phyloP scores from a whole-genome alignment of 768 basidiomycete genomes.

The Mycena indigotica region DNA sequence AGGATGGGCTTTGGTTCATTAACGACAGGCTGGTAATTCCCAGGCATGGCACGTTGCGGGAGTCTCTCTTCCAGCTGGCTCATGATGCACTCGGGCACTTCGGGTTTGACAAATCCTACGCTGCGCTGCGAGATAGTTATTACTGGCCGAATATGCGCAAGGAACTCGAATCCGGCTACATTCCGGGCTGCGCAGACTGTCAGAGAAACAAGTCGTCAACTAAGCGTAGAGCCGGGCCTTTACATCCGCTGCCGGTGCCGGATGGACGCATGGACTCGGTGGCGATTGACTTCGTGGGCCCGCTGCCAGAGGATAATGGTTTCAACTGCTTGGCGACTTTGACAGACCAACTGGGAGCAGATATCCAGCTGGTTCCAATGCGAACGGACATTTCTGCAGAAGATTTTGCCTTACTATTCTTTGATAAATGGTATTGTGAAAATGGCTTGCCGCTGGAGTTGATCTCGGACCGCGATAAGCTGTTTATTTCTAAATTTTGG shows the following conservation, averaged over 20 bases:
- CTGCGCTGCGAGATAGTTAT: constrained; percentile 23
- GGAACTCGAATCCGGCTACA: constrained; percentile 33
- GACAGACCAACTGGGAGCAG: constrained; percentile 20
- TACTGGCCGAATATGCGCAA: constrained; percentile 39
- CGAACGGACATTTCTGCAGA: constrained; percentile 22
- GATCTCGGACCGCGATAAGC: constrained; percentile 34
- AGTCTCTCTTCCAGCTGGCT: constrained; percentile 27
- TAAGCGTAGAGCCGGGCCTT: constrained; percentile 29
- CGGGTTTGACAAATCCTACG: constrained; percentile 36
- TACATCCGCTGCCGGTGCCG: constrained; percentile 32
- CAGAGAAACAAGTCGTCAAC: constrained; percentile 38
- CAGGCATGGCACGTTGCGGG: constrained; percentile 17
- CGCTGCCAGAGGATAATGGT: constrained; percentile 33
- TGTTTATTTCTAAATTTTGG: constrained; percentile 38
- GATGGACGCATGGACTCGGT: constrained; percentile 32
- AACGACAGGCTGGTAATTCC: constrained; percentile 28
- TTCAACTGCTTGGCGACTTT: constrained; percentile 27
- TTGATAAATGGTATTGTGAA: constrained; percentile 33
- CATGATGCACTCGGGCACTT: constrained; percentile 38
- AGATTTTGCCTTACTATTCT: constrained; percentile 28
- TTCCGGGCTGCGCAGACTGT: constrained; percentile 36
- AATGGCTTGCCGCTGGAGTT: constrained; percentile 34
- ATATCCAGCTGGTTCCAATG: constrained; percentile 20
- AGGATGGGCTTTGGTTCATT: constrained; percentile 28
- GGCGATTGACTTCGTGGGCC: constrained; percentile 39